A percentile compares a stretch with the other conserved stretches of the same genome.
phyloP scores from a whole-genome alignment of 257 asterid species.

The Fraxinus quadrangulata region DNA sequence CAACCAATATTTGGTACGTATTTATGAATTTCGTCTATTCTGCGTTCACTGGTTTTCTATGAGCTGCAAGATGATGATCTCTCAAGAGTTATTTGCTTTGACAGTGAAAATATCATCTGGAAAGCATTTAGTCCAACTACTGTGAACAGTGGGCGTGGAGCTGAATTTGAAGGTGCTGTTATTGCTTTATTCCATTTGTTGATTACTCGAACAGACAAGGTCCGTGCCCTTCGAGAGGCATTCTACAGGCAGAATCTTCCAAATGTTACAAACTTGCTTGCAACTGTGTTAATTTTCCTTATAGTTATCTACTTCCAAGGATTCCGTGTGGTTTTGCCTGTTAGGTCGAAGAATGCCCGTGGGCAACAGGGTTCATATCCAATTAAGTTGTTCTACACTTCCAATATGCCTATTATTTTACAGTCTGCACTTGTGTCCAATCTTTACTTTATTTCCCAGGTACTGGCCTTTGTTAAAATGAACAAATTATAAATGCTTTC shows the following conservation, averaged over 20 bases:
- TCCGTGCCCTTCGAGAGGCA: conserved; percentile 81
- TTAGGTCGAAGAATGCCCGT: conserved; percentile 87
- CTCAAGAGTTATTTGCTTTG: conserved; percentile 5
- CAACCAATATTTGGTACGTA: conserved; percentile 79
- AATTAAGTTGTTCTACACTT: conserved; percentile 83
- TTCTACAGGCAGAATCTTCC: conserved; percentile 94
- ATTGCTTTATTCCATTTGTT: conserved; percentile 80
- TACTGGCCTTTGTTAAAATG: conserved; percentile 25
- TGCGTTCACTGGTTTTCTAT: neutral
- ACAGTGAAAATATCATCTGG: conserved; percentile 83
- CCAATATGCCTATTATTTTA: conserved; percentile 84
- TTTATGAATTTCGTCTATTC: neutral
- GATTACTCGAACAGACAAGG: conserved; percentile 78
- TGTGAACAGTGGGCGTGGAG: conserved; percentile 85
- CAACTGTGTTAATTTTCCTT: conserved; percentile 80
- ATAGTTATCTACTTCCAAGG: conserved; percentile 91
- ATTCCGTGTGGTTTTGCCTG: conserved; percentile 85
- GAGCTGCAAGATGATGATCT: conserved; percentile 12
- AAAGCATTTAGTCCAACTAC: conserved; percentile 90
- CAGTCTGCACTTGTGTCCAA: conserved; percentile 88
- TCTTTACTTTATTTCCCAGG: conserved; percentile 85
- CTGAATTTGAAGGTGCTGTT: conserved; percentile 90
- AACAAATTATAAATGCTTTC: neutral
- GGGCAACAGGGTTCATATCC: conserved; percentile 94
- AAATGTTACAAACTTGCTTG: conserved; percentile 78